Evolutionary conservation across 192 early-diverging fungal genomes (phyloP), one percentile per base, ranked within the genome.

Genomic region (Umbelopsis sp.): DNA sequence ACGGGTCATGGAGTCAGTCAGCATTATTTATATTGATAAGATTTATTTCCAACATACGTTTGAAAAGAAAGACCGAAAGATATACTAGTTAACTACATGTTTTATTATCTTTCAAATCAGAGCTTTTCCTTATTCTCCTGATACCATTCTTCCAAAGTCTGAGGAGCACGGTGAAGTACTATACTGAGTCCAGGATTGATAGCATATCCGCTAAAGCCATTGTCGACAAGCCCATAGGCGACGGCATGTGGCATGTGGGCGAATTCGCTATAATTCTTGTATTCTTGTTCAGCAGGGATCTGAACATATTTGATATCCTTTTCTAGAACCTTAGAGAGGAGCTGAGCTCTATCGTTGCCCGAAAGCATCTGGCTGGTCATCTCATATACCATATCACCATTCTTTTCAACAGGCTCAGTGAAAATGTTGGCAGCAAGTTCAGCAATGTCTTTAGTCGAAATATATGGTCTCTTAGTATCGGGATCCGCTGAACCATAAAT

Each of bases 371-470:
- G 47, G 3, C 49, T 24, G 20, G 52, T 73, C 65, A 73, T 36
- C 4, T 49, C 49, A 66, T 73, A 73, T 14, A 62, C 72, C 8
- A 49, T 43, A 36, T 67, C 25, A 74, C 11, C 20, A 32, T 74
- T 50, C 47, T 68, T 68, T 14, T 62, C 66, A 17, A 74, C 20
- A 43, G 65, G 45, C 7, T 74, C 72, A 10, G 51, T 45, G 2
- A 74, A 12, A 5, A 74, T 49, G 32, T 50, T 36, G 10, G 66
- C 66, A 17, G 72, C 72, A 31, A 74, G 1, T 17, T 47, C 26
- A 21, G 65, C 72, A 43, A 68, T 68, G 41, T 74, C 72, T 21
- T 25, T 53, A 25, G 72, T 49, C 11, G 72, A 74, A 21, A 74
- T 68, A 26, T 31, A 62, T 20, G 56, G 12, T 6, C 2, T 17